Evolutionary conservation across 1,284 basidiomycete species (phyloP), one percentile per base, ranked within the genome.

Genomic region (Cryptococcus sp.): DNA sequence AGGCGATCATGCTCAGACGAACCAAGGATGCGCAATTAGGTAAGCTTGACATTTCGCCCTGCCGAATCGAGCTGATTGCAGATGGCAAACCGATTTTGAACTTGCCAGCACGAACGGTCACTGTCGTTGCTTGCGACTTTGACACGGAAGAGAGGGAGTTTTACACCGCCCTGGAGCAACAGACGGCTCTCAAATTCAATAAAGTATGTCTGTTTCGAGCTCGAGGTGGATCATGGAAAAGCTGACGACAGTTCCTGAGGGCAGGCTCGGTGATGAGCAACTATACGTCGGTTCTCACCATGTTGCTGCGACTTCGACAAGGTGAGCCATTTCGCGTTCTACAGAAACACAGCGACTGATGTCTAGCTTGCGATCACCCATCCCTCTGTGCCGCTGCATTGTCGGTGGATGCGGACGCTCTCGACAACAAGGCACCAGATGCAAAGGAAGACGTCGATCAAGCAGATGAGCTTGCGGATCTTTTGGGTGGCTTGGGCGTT

Each of bases 51-150:
- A 12, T 32, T 5, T 14, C 12, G 24, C 14, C 21, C 21, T 5
- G 12, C 12, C 22, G 34, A 24, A 36, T 16, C 4, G 24, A 36
- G 34, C 31, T 50, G 19, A 41, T 21, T n/a, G n/a, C 46, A 52
- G 87, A 94, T 58, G 94, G 94, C 14, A 87, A 90, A 59, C 81
- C 82, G 0, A 78, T 98, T n/a, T 77, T 98, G 36, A 79, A 85
- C 26, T 79, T 98, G 1, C 95, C 94, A 0, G 78, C 78, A 23
- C 81, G 91, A 5, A 79, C 72, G 1, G 78, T 98, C 24, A 74
- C 86, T 12, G 74, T 92, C 31, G 76, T 95, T 0, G 77, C 82
- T 1, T 91, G 87, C 71, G 68, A 73, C 2, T 89, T 89, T 57
- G 83, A 85, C 52, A 51, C 73, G 0, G 79, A 84, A 0, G 94